Evolutionary conservation across 352 stramenopile species (phyloP).

Genomic region (Thalassiosira exigua): DNA sequence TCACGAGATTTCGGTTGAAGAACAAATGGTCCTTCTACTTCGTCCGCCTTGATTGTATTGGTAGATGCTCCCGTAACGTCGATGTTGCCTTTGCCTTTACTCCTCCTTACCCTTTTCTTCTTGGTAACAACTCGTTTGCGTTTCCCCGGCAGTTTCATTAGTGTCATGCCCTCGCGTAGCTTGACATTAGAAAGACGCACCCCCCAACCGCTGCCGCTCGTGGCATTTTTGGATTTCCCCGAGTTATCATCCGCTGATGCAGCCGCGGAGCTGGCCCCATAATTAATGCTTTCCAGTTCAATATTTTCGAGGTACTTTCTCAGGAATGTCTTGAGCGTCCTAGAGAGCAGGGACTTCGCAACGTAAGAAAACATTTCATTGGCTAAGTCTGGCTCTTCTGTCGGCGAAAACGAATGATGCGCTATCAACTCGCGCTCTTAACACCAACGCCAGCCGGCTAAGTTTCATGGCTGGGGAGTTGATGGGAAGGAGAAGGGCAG

Average conservation of each 20-base stretch:
- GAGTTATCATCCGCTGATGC: not conserved
- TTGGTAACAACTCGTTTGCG: no score
- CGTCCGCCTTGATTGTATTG: conserved; percentile 10
- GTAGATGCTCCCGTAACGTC: not conserved
- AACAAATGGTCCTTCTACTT: no score
- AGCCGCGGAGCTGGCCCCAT: conserved; percentile 37
- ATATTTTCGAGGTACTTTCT: conserved; percentile 82
- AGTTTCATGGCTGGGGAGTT: no score
- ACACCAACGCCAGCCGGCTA: no score
- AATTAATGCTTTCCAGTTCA: conserved; percentile 77
- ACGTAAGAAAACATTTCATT: conserved; percentile 60
- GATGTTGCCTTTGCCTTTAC: conserved; percentile 17
- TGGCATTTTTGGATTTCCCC: not conserved
- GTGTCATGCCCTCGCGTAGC: conserved; percentile 74
- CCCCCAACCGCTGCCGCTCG: conserved; percentile 64
- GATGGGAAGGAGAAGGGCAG: no score
- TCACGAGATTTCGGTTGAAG: conserved; percentile 1
- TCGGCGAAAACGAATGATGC: not conserved
- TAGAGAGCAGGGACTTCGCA: conserved; percentile 72
- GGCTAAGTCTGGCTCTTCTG: not conserved
- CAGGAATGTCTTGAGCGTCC: conserved; percentile 76
- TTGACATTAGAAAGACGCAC: conserved; percentile 81
- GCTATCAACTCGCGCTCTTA: not conserved
- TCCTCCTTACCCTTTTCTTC: conserved; percentile 47
- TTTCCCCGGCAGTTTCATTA: conserved; percentile 77